Base-by-base conservation (phyloP, 164 flowering plant genomes). In the Aristolochia californica region DNA sequence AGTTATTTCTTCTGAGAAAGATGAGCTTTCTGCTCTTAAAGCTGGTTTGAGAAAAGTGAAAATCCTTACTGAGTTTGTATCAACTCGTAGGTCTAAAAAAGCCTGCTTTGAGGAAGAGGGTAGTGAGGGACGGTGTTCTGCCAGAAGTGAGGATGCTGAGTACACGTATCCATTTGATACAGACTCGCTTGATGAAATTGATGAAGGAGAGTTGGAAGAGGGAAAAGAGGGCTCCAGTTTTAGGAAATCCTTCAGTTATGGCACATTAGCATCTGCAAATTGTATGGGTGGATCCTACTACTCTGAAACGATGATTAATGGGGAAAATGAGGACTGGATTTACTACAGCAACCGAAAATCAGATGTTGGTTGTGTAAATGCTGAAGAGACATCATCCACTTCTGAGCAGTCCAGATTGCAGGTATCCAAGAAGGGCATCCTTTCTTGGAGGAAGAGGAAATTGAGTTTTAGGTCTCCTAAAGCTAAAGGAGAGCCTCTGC, bases 361-460 rank as follows among this genome's bases (percentile, higher is more conserved):
- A 5, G 99, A 89, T 73, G 88, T 78, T 21, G 90, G 87, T 23
- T 70, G 76, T 63, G 70, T 81, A 48, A 62, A 43, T 17, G 58
- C 53, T 24, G 91, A 84, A 64, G 95, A 87, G 65, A 45, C 71
- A 20, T 58, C 77, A 18, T 66, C 75, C 13, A 62, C 57, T 18
- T 57, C 77, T 53, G 87, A 83, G 64, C 81, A 70, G 15, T 64
- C 84, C 26, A 26, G 67, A 14, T 9, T 68, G 56, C 86, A 63
- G 63, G 78, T 74, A 44, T 76, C 93, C 53, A 94, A 79, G 68
- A 78, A 80, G 30, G 74, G 93, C 62, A 72, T 94, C n/a, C 71
- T 94, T 0, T 74, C 97, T 45, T 94, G 99, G 99, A 84, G 85
- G 75, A 90, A 88, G 68, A 77, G 99, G 67, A 94, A 94, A 70